Base-by-base conservation (phyloP, 1,284 basidiomycete species). In the Sutorius eximius region DNA sequence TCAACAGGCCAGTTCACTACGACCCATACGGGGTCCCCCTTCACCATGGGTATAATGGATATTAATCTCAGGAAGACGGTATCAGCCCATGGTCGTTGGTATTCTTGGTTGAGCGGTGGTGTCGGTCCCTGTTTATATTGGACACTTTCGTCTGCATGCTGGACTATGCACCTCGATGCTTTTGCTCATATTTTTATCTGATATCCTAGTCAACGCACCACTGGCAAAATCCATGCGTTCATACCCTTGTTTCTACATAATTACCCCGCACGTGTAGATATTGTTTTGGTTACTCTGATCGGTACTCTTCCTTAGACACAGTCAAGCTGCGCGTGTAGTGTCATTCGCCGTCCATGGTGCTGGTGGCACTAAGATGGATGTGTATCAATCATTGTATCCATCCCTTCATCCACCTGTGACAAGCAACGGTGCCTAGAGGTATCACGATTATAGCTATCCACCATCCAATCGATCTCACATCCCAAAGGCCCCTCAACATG, bases 11-110 rank as follows among this genome's bases (percentile, higher is more conserved):
- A 2, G 40, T 68, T 58, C 60, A 71, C 67, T 83, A 85, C 62
- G 82, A 84, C 60, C 71, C 71, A 51, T 77, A 77, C 55, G 78
- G 76, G 51, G 76, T 85, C 27, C 83, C 85, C 40, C 74, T 82
- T 58, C 84, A 87, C 63, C 80, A 86, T 66, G 75, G 77, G 33
- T 82, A 82, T 59, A 71, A 67, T 44, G 64, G 67, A 33, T 71
- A 71, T 40, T 56, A 22, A 52, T 30, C 40, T 16, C 9, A 5
- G 45, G 16, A 16, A 22, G 42, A 40, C 22, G 9, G 41, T 6
- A 11, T 46, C 11, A 34, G 18, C 36, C 18, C 32, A 27, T 32
- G 33, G 18, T 15, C 27, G 5, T 38, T 40, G 30, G n/a, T 43
- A 9, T 41, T 9, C n/a, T 36, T 48, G 41, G 43, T 52, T 44